Evolutionary conservation across 768 basidiomycete genomes (phyloP).

Genomic region (Termitomyces sp.): DNA sequence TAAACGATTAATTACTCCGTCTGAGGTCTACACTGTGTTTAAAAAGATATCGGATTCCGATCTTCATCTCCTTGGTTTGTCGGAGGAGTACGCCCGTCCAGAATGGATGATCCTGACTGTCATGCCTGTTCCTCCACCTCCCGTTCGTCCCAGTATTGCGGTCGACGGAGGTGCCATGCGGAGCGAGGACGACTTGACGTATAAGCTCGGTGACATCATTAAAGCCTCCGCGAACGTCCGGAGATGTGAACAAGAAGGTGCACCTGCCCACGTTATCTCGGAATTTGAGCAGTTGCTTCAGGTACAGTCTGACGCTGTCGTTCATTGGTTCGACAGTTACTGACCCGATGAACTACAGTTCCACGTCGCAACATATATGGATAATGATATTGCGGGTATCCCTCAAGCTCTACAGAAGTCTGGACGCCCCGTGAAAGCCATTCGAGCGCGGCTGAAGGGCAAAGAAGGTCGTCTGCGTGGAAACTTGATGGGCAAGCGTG

Average conservation of each 20-base stretch:
- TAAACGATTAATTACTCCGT: conserved; percentile 77
- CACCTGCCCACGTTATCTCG: conserved; percentile 91
- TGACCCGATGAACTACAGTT: conserved; percentile 50
- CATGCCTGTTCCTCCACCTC: conserved; percentile 95
- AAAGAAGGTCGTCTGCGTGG: conserved; percentile 98
- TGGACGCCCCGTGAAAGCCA: conserved; percentile 96
- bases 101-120: conserved; percentile 99
- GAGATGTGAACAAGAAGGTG: conserved; percentile 93
- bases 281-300: conserved; percentile 97
- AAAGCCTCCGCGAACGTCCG: conserved; percentile 92
- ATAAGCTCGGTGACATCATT: conserved; percentile 96
- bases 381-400: conserved; percentile 97
- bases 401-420: conserved; percentile 97
- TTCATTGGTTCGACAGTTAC: not conserved
- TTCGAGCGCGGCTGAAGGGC: conserved; percentile 96
- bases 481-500: conserved; percentile 99
- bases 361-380: conserved; percentile 99
- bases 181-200: conserved; percentile 97
- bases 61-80: conserved; percentile 85
- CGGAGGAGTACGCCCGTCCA: conserved; percentile 93
- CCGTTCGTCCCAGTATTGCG: conserved; percentile 96
- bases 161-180: conserved; percentile 96
- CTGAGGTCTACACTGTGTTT: conserved; percentile 90
- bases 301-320: conserved; percentile 35
- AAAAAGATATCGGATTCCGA: conserved; percentile 94